Percentiles rank a stretch among this genome's conserved stretches.
These are phyloP conservation scores for Nemania serpens DNA, from an alignment of 2,329 filamentous ascomycete genomes.

Conservation along the genomic window DNA sequence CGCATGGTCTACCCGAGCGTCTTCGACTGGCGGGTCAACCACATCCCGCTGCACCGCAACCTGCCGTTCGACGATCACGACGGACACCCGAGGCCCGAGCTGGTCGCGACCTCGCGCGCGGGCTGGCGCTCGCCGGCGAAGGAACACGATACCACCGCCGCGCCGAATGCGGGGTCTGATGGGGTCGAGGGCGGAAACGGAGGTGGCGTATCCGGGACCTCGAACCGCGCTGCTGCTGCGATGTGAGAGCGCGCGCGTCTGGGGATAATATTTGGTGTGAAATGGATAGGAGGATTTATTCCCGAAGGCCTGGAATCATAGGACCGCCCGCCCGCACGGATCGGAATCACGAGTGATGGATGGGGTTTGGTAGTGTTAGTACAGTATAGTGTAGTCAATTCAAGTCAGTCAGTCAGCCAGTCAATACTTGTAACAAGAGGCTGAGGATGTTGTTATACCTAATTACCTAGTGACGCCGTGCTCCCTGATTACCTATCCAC, in stretches of 20 bases:
- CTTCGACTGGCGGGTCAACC: conserved; percentile 71
- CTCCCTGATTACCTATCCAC: no score
- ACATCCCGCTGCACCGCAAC: conserved; percentile 62
- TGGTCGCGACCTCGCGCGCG: conserved; percentile 22
- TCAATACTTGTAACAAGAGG: neutral
- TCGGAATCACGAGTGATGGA: no score
- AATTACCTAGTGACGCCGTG: no score
- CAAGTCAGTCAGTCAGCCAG: no score
- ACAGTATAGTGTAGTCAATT: neutral
- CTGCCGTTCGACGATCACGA: conserved; percentile 18
- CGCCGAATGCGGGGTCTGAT: neutral
- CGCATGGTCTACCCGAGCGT: conserved; percentile 69
- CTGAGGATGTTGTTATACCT: neutral
- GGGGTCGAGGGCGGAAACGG: neutral
- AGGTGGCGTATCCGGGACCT: neutral
- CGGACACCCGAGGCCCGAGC: conserved; percentile 9
- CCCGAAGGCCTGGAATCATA: neutral
- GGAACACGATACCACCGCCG: neutral
- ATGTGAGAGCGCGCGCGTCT: no score
- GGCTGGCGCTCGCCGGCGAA: conserved; percentile 18
- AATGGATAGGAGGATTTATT: no score
- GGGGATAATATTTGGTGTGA: neutral
- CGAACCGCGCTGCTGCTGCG: neutral
- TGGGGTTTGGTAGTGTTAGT: conserved; percentile 10
- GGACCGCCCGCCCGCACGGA: no score